Percentiles rank a stretch among this genome's conserved stretches.
Evolutionary conservation across 257 asterid species (phyloP).

Genomic region (Penstemon eatonii): DNA sequence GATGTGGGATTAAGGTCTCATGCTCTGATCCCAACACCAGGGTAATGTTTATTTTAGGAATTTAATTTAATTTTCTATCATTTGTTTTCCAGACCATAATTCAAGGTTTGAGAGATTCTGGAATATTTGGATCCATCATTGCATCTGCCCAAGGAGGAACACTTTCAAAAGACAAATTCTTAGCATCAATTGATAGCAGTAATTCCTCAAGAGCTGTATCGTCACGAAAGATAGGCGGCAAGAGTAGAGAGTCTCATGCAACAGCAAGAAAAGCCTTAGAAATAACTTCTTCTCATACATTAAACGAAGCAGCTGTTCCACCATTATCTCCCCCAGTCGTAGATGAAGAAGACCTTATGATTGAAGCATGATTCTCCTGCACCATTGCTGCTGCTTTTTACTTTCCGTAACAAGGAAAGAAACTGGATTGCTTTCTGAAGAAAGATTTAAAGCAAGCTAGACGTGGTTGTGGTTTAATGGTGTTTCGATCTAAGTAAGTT

Average conservation of each 20-base stretch:
- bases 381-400: conserved; percentile 51
- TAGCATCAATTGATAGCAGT: conserved; percentile 62
- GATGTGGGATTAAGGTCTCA: background rate
- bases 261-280: conserved; percentile 59
- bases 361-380: conserved; percentile 54
- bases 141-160: conserved; percentile 59
- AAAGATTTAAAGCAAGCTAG: conserved; percentile 58
- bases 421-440: conserved; percentile 24
- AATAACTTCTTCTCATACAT: conserved; percentile 1
- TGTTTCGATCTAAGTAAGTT: conserved; percentile 42
- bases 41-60: background rate
- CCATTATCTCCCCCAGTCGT: conserved; percentile 76
- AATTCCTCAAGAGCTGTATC: conserved; percentile 51
- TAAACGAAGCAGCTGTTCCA: conserved; percentile 69
- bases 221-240: conserved; percentile 75
- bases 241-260: conserved; percentile 43
- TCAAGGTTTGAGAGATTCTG: conserved; percentile 88
- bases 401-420: conserved; percentile 38
- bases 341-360: conserved; percentile 43
- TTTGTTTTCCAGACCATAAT: conserved; percentile 62
- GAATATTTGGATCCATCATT: conserved; percentile 64
- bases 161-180: conserved; percentile 58
- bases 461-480: conserved; percentile 26
- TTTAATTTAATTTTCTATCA: background rate
- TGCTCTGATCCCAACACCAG: conserved; percentile 5